Percentiles rank a stretch among this genome's conserved stretches.
Evolutionary conservation across 805 yeast genomes (phyloP).

Genomic region (Spathaspora girioi): DNA sequence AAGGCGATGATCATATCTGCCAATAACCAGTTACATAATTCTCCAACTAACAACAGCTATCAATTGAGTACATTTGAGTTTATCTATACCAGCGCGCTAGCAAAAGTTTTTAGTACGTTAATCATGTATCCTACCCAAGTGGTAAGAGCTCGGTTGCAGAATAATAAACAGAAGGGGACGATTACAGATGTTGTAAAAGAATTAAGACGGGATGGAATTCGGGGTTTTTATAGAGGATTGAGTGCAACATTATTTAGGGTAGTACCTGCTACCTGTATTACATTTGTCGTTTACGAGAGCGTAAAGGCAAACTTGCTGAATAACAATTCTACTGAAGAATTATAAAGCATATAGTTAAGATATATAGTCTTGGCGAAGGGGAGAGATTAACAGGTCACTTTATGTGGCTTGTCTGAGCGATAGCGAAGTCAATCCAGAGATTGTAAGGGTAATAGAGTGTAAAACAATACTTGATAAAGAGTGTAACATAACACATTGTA

Average conservation of each 20-base stretch:
- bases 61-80: slow-evolving; percentile 52
- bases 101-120: slow-evolving; percentile 67
- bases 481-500: neutral
- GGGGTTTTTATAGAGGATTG: slow-evolving; percentile 82
- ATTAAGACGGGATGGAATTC: slow-evolving; percentile 53
- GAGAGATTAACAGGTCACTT: too few relatives aligned
- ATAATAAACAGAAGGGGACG: slow-evolving; percentile 21
- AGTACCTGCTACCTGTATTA: slow-evolving; percentile 89
- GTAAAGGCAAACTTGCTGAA: slow-evolving; percentile 20
- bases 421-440: neutral
- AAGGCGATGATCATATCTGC: slow-evolving; percentile 37
- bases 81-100: slow-evolving; percentile 58
- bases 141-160: slow-evolving; percentile 71
- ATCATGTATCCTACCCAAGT: slow-evolving; percentile 83
- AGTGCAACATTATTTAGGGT: slow-evolving; percentile 76
- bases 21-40: neutral
- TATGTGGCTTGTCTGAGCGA: neutral
- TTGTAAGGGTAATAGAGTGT: too few relatives aligned
- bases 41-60: neutral
- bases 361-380: too few relatives aligned
- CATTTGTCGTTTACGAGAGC: slow-evolving; percentile 81
- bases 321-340: neutral
- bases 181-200: slow-evolving; percentile 24
- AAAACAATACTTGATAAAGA: too few relatives aligned
- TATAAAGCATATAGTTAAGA: too few relatives aligned